Conservation (phyloP, 1,284 basidiomycete species). For the Ceratorhiza oryzae-sativae region DNA sequence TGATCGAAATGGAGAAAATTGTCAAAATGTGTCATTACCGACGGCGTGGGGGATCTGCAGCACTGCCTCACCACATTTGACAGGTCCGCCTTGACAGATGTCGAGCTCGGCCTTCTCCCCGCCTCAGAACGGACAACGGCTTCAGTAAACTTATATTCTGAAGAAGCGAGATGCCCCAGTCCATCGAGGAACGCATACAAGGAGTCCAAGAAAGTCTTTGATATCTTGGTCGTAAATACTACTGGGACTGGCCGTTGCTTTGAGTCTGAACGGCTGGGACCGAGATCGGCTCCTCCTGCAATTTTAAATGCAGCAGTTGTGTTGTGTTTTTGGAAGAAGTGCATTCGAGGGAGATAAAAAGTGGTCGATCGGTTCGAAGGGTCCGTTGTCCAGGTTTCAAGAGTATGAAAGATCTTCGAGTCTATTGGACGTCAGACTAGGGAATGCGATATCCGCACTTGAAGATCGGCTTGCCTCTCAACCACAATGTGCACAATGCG, state of each 20-base stretch:
- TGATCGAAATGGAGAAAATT: constrained; percentile 40
- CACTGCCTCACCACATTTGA: constrained; percentile 35
- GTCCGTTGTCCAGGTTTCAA: constrained; percentile 86
- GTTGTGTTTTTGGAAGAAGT: constrained; percentile 84
- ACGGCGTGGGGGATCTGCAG: background rate
- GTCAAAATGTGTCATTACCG: background rate
- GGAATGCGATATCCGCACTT: constrained; percentile 21
- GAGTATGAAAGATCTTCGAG: constrained; percentile 79
- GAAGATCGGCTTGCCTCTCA: constrained; percentile 65
- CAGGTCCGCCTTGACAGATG: constrained; percentile 12
- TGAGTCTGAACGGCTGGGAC: constrained; percentile 43
- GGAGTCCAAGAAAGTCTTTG: constrained; percentile 86
- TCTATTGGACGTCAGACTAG: constrained; percentile 62
- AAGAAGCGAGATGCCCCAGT: constrained; percentile 81
- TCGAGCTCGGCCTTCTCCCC: constrained; percentile 12
- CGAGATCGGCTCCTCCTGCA: constrained; percentile 74
- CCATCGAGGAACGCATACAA: constrained; percentile 92
- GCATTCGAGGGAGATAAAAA: constrained; percentile 72
- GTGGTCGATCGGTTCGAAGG: constrained; percentile 55
- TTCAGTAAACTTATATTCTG: constrained; percentile 54
- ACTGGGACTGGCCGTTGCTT: constrained; percentile 66
- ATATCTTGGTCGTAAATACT: constrained; percentile 74
- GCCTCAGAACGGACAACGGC: constrained; percentile 39
- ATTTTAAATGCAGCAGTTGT: constrained; percentile 82
- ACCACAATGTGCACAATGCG: constrained; percentile 80